These are phyloP conservation scores for Litsea cubeba DNA, from an alignment of 164 flowering plant genomes.

Conservation along the genomic window DNA sequence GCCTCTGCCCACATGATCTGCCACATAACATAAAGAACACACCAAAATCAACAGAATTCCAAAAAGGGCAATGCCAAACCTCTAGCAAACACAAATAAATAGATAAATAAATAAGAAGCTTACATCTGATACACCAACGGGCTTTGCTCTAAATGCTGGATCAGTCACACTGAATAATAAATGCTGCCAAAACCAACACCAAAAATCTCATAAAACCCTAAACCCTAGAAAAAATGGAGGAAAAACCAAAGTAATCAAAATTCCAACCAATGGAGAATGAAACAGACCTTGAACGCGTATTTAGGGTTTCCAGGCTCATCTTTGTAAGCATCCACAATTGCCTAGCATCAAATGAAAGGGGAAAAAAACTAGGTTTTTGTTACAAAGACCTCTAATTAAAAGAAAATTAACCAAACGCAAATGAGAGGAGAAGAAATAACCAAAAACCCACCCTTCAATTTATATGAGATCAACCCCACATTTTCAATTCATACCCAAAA, in stretches of 20 bases:
- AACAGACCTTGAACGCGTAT: constrained; percentile 83
- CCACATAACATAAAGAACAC: constrained; percentile 29
- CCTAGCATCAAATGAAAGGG: constrained; percentile 29
- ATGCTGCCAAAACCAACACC: constrained; percentile 51
- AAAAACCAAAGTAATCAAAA: constrained; percentile 1
- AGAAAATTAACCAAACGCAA: too few species aligned
- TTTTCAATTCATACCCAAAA: neutral
- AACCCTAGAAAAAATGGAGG: constrained; percentile 7
- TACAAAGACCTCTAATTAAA: neutral
- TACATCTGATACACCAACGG: constrained; percentile 94
- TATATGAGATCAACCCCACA: neutral
- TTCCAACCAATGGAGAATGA: neutral
- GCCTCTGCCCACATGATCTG: constrained; percentile 99
- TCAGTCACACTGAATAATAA: constrained; percentile 92
- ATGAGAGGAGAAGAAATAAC: neutral
- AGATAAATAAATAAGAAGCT: constrained; percentile 29
- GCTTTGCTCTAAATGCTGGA: constrained; percentile 68
- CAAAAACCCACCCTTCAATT: neutral
- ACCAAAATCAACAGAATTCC: neutral
- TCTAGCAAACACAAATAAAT: neutral
- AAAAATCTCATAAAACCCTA: constrained; percentile 2
- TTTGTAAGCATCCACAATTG: constrained; percentile 90
- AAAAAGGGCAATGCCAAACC: neutral
- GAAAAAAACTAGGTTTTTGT: neutral
- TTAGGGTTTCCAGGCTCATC: constrained; percentile 83